Evolutionary conservation across 495 filamentous ascomycete genomes (phyloP), one percentile per base, ranked within the genome.

Genomic region (Aspergillus olivimuriae): DNA sequence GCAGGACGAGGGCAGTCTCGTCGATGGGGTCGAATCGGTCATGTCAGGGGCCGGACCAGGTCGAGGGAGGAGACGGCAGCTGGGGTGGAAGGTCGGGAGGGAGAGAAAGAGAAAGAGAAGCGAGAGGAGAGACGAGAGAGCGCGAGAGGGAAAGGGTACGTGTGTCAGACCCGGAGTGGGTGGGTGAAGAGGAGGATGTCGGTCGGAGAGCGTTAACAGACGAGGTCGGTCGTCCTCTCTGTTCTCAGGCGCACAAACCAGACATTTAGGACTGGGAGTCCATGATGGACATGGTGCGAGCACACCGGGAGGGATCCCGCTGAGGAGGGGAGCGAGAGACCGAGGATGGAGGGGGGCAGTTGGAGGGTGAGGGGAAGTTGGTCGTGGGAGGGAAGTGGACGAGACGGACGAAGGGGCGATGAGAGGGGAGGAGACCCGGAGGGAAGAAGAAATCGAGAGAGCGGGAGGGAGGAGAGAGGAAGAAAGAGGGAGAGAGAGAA

Each of bases 1-100:
- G 18, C 35, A 49, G 48, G 52, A 52, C 48, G 43, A 56, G 39
- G 39, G 41, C 43, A 21, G 43, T 52, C 53, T 56, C 50, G 47
- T 50, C 51, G 40, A 50, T 44, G 47, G 45, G 37, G 34, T 47
- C 45, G 41, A 55, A 22, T 44, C 34, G 41, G 5, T 50, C 56
- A 58, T 58, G 47, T 52, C 55, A 58, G 48, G 55, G 46, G 45
- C n/a, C 24, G 33, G 33, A 23, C 38, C 20, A 34, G 31, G 36
- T 12, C 20, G 34, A 24, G 19, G 22, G 22, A 44, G 24, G 39
- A 34, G 36, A 33, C 33, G 28, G 17, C 35, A 19, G n/a, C 8
- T 15, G 15, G 35, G 35, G 22, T 1, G 35, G 17, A 6, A 19
- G 21, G 12, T 22, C 17, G 35, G 17, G 35, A 20, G n/a, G 20